Conservation (phyloP, 768 basidiomycete genomes). For the Leccinellum rugosiceps region DNA sequence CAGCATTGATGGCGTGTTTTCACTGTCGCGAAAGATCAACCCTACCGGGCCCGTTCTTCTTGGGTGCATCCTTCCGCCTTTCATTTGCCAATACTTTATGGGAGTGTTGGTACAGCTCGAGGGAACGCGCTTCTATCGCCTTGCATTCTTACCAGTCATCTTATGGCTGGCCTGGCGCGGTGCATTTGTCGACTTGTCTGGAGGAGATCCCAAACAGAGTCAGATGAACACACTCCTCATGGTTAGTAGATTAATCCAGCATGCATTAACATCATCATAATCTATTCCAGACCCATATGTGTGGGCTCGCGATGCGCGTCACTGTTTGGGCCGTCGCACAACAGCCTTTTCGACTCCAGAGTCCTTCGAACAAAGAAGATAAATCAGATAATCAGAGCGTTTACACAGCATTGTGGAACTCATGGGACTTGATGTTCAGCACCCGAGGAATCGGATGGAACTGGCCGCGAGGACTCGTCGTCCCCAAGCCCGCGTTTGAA, state of each 20-base stretch:
- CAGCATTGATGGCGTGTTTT: conserved; percentile 1
- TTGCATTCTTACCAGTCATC: conserved; percentile 48
- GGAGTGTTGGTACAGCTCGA: conserved; percentile 50
- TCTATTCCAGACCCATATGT: conserved; percentile 12
- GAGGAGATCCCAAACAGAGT: conserved; percentile 8
- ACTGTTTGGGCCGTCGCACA: conserved; percentile 19
- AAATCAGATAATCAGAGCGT: conserved; percentile 1
- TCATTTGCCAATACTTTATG: conserved; percentile 47
- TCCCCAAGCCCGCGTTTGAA: conserved; percentile 10
- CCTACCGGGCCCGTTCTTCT: conserved; percentile 23
- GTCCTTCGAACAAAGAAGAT: not conserved
- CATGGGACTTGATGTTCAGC: conserved; percentile 27
- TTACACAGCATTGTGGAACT: conserved; percentile 22
- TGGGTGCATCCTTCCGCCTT: conserved; percentile 39
- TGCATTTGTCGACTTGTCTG: conserved; percentile 21
- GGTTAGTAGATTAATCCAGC: conserved; percentile 12
- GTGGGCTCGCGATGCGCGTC: conserved; percentile 12
- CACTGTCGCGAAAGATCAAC: conserved; percentile 1
- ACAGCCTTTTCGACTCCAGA: conserved; percentile 10
- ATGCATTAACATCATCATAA: not conserved
- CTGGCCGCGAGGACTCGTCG: conserved; percentile 18
- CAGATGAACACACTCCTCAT: conserved; percentile 17
- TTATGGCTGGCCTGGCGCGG: conserved; percentile 45
- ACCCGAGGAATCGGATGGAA: conserved; percentile 29
- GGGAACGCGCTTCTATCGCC: conserved; percentile 39